Evolutionary conservation across 305 asterid genomes (phyloP), one percentile per base, ranked within the genome.

Genomic region (Withania somnifera): DNA sequence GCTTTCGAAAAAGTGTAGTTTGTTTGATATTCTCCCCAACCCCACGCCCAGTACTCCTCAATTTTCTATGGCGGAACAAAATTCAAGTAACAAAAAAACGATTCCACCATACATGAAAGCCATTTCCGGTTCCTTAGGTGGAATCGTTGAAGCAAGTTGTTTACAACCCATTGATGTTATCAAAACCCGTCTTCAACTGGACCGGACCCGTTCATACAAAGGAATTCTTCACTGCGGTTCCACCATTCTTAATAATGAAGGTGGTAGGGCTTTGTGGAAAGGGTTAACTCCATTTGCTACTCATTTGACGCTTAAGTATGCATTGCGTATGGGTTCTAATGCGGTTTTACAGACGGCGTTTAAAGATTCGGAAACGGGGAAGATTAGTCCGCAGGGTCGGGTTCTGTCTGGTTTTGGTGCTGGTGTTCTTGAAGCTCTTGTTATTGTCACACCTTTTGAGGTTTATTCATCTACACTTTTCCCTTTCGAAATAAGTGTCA

Each of bases 241-340:
- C 84, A 90, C 98, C 86, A 89, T 91, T 78, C 47, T 69, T 13
- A 86, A 73, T 38, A 87, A 79, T 67, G 99, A 94, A 86, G 98
- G 98, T 13, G 89, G 89, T 34, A 91, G 97, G 61, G 99, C 99
- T 32, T 36, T 95, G 73, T 95, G 99, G 99, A 95, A 95, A 90
- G 99, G 99, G 0, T 84, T 95, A 88, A 95, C 99, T 17, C 99
- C 99, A 13, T 95, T 95, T 82, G 96, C 95, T 3, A 92, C 98
- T 63, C 99, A 95, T 85, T 87, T 95, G 90, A 95, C 99, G 45
- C 93, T 95, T 3, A 95, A 95, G 73, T 95, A 95, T 85, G 87
- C 99, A 81, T 93, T 95, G 17, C 91, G 99, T 85, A 95, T 95
- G 99, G 99, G 99, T 15, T 93, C 99, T 51, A 95, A 95, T 88